Evolutionary conservation across 179 eudicot species (phyloP), one percentile per base, ranked within the genome.

Genomic region (Silene noctiflora): DNA sequence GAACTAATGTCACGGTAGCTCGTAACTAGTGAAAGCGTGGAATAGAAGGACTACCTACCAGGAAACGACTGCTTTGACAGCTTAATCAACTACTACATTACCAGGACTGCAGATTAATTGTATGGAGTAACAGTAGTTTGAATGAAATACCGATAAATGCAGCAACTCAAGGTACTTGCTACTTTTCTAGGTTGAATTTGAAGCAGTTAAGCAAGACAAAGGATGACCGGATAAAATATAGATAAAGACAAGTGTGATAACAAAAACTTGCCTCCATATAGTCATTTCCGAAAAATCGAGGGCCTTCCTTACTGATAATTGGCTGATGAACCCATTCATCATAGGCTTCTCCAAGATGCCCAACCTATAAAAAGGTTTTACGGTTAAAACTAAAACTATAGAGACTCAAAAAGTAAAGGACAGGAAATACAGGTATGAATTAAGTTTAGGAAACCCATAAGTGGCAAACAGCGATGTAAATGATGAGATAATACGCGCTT

Each of bases 321-420:
- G 99, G 96, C 79, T 91, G 90, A 85, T 95, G 97, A 77, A 95
- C 91, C 99, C 99, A 95, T 73, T 92, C 96, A 70, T 95, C 90
- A 80, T 95, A 95, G 80, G 75, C 83, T 82, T 95, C 96, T 79
- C 96, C 97, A 78, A 95, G 99, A 85, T 95, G 90, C 61, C 99
- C 99, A 82, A 95, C 99, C 99, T 95, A 84, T 42, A 71, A 59
- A 25, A 53, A 19, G 4, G 4, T 67, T 16, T 13, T 27, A 29
- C 16, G 68, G 16, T 64, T 29, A 25, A 27, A 12, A 16, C 59
- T 53, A 53, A 14, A 53, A 17, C 55, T 27, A 21, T 11, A 53
- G 42, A 27, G 8, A 72, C 21, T n/a, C 20, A 62, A 21, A 39
- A 61, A 5, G 22, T 14, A 42, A 21, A 14, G 22, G n/a, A 33